These are phyloP conservation scores for Solanum sitiens DNA, from an alignment of 257 asterid species.

Conservation along the genomic window DNA sequence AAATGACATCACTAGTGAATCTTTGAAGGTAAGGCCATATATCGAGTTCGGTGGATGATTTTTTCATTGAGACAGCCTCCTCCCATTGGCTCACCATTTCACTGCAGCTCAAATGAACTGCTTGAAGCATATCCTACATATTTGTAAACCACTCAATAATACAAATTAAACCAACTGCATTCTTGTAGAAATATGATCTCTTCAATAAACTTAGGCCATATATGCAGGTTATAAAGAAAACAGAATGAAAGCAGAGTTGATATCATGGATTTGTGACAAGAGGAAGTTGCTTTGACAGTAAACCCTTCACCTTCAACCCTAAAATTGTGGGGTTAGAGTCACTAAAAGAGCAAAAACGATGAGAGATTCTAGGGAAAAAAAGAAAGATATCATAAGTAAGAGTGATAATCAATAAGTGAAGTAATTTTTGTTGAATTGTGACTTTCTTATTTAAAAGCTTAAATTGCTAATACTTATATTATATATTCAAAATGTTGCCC, in stretches of 20 bases:
- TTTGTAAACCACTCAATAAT: not conserved
- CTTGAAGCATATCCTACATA: constrained; percentile 30
- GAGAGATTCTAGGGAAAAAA: no score
- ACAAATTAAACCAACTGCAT: not conserved
- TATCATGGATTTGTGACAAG: not conserved
- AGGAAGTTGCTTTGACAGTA: not conserved
- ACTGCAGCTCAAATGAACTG: constrained; percentile 16
- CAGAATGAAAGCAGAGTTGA: not conserved
- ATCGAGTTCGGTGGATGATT: constrained; percentile 14
- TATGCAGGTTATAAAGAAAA: not conserved
- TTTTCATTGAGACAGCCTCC: constrained; percentile 1
- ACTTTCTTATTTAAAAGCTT: not conserved
- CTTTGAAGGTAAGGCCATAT: constrained; percentile 36
- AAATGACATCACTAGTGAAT: constrained; percentile 24
- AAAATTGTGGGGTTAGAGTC: not conserved
- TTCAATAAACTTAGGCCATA: not conserved
- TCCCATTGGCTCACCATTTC: constrained; percentile 36
- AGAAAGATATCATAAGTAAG: not conserved
- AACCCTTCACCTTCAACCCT: not conserved
- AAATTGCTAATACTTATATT: not conserved
- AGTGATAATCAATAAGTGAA: not conserved
- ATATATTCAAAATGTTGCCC: not conserved
- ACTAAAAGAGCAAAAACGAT: not conserved
- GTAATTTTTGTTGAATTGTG: not conserved
- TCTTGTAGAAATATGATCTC: not conserved